These are phyloP conservation scores for Clathrus columnatus DNA, from an alignment of 768 basidiomycete genomes.

Conservation along the genomic window DNA sequence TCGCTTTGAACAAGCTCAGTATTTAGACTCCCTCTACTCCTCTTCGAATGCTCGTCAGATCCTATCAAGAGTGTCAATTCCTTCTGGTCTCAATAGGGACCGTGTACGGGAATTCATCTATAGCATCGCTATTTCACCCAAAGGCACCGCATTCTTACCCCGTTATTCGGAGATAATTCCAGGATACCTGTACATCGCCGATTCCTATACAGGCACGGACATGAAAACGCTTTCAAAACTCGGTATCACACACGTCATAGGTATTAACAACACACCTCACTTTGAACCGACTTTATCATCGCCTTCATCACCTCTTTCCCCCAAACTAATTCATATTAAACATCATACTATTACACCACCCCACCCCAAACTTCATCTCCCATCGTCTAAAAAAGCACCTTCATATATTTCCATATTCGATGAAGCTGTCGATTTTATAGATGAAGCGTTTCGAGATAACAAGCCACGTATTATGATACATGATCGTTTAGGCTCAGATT, in stretches of 20 bases:
- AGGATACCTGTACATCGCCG: background rate
- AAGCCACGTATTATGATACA: conserved; percentile 1
- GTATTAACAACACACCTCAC: background rate
- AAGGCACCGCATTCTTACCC: conserved; percentile 4
- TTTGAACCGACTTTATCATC: background rate
- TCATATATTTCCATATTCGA: background rate
- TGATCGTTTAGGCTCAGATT: background rate
- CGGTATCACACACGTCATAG: conserved; percentile 6
- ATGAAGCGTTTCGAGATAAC: background rate
- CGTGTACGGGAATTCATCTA: conserved; percentile 1
- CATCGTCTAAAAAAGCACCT: background rate
- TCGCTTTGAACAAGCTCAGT: background rate
- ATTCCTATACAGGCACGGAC: conserved; percentile 7
- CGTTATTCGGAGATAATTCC: conserved; percentile 7
- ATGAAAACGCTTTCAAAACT: background rate
- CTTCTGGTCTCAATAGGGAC: background rate
- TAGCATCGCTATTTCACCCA: conserved; percentile 2
- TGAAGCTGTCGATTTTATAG: conserved; percentile 7
- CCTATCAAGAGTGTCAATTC: background rate
- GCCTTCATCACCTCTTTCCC: background rate
- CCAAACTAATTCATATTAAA: background rate
- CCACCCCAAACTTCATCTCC: background rate
- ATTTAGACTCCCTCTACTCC: background rate
- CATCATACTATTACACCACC: background rate
- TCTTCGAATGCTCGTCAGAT: background rate